phyloP scores from a whole-genome alignment of 2,329 filamentous ascomycete species.

The Diplodia sapinea region DNA sequence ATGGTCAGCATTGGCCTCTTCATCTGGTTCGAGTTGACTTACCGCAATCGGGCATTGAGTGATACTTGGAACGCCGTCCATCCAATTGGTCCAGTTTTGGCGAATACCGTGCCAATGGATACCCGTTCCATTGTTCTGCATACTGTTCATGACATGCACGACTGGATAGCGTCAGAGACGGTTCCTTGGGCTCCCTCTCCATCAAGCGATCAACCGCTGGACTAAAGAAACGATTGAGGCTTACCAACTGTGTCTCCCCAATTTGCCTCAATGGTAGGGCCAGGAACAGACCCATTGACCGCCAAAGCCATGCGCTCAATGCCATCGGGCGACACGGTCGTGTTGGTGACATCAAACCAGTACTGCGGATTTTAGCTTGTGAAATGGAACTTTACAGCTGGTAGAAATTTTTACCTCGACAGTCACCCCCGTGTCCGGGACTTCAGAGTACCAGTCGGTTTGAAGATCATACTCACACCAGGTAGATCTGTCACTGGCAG shows the following conservation, averaged over 20 bases:
- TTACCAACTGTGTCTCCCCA: constrained; percentile 60
- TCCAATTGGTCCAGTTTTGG: constrained; percentile 69
- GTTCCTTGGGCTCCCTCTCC: neutral
- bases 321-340: constrained; percentile 69
- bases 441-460: constrained; percentile 59
- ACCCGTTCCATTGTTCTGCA: constrained; percentile 66
- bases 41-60: constrained; percentile 69
- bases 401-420: constrained; percentile 40
- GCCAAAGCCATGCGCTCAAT: constrained; percentile 71
- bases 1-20: neutral
- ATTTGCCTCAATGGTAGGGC: constrained; percentile 68
- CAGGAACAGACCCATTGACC: constrained; percentile 78
- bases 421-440: constrained; percentile 61
- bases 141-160: constrained; percentile 64
- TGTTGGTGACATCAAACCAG: constrained; percentile 60
- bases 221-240: neutral
- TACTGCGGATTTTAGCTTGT: constrained; percentile 52
- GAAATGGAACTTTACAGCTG: neutral
- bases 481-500: constrained; percentile 39
- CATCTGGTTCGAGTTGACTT: neutral
- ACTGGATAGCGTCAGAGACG: constrained; percentile 39
- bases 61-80: constrained; percentile 72
- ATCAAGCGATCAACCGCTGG: neutral
- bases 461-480: constrained; percentile 56
- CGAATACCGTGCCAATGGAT: constrained; percentile 75